Evolutionary conservation across 2,329 filamentous ascomycete species (phyloP).

Genomic region (Colletotrichum shisoi): DNA sequence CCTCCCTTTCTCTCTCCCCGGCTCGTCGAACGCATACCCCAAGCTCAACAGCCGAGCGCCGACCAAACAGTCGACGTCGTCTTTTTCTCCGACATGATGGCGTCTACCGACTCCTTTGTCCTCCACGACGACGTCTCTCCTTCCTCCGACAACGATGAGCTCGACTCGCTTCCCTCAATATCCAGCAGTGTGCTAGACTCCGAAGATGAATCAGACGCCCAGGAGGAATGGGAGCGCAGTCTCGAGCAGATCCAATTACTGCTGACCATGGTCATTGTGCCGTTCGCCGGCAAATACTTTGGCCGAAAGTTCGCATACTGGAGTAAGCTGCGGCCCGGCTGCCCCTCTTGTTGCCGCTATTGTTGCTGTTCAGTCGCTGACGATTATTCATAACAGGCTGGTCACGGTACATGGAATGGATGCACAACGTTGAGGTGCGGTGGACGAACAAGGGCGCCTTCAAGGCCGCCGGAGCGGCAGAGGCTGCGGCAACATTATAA

Average conservation of each 20-base stretch:
- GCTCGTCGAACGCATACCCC: background rate
- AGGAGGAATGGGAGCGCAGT: slow-evolving; percentile 93
- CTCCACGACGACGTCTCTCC: slow-evolving; percentile 56
- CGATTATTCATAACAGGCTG: slow-evolving; percentile 69
- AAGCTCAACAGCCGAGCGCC: slow-evolving; percentile 31
- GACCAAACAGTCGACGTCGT: slow-evolving; percentile 20
- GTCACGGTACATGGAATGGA: slow-evolving; percentile 94
- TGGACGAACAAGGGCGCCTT: slow-evolving; percentile 70
- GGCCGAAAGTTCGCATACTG: slow-evolving; percentile 95
- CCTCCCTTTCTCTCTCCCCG: background rate
- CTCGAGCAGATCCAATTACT: slow-evolving; percentile 92
- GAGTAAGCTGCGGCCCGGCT: slow-evolving; percentile 67
- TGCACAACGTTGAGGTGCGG: slow-evolving; percentile 78
- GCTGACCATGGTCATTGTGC: slow-evolving; percentile 91
- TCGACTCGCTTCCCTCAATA: slow-evolving; percentile 71
- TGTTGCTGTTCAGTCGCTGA: slow-evolving; percentile 1
- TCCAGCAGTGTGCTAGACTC: slow-evolving; percentile 58
- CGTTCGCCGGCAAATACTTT: slow-evolving; percentile 93
- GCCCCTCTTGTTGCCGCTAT: background rate
- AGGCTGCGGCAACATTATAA: slow-evolving; percentile 65
- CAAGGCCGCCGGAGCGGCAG: slow-evolving; percentile 68
- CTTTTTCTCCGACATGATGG: slow-evolving; percentile 45
- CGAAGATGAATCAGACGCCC: slow-evolving; percentile 80
- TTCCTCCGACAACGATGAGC: slow-evolving; percentile 63
- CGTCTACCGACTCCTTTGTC: slow-evolving; percentile 59